Percentiles rank a stretch among this genome's conserved stretches.
Conservation (phyloP, 1,139 yeast genomes). For the Kodamaea plutei region DNA sequence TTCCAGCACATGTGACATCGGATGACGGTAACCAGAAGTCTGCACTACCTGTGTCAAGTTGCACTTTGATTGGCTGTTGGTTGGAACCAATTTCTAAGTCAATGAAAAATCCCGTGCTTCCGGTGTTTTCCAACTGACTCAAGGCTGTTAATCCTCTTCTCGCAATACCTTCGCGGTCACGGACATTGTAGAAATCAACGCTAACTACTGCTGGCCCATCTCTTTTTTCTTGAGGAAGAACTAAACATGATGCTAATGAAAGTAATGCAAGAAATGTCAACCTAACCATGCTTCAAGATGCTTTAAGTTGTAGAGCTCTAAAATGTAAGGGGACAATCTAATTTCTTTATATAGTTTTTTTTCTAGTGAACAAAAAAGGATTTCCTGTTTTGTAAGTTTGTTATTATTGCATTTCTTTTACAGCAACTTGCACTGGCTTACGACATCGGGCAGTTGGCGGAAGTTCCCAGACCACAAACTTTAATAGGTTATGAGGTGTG, state of each 20-base stretch:
- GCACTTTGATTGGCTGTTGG: conserved; percentile 21
- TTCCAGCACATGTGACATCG: conserved; percentile 22
- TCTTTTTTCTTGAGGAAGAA: background rate
- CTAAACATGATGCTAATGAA: background rate
- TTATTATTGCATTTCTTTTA: too few species aligned
- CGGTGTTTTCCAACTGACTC: conserved; percentile 4
- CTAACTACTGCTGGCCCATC: background rate
- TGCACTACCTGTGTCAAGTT: conserved; percentile 66
- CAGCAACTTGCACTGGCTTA: too few species aligned
- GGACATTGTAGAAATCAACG: conserved; percentile 6
- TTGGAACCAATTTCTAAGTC: conserved; percentile 7
- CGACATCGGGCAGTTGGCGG: too few species aligned
- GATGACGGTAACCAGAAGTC: conserved; percentile 54
- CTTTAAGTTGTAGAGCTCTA: too few species aligned
- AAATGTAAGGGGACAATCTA: too few species aligned
- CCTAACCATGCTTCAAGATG: background rate
- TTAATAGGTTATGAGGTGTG: too few species aligned
- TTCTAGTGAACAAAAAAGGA: too few species aligned
- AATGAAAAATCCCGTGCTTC: conserved; percentile 7
- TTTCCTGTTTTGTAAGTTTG: too few species aligned
- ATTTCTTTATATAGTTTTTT: too few species aligned
- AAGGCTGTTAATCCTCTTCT: conserved; percentile 2
- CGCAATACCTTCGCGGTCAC: conserved; percentile 3
- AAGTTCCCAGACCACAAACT: too few species aligned
- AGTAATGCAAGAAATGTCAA: conserved; percentile 1